Evolutionary conservation across 495 filamentous ascomycete genomes (phyloP), one percentile per base, ranked within the genome.

Genomic region (Penicillium longicatenatum): DNA sequence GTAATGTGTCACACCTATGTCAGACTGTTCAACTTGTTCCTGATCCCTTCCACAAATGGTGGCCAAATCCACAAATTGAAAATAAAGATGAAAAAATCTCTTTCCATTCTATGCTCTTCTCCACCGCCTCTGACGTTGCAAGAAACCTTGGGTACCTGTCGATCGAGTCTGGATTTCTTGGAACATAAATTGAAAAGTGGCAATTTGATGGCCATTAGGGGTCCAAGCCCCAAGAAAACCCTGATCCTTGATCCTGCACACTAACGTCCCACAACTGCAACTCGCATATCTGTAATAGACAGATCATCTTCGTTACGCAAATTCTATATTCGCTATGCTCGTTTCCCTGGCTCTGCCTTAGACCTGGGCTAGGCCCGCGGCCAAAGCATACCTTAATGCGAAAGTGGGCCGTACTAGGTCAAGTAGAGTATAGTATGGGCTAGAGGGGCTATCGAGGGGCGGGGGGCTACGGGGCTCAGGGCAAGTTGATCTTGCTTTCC

Each of bases 81-180:
- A n/a, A 39, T 4, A 39, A 39, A 39, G 6, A 20, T n/a, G 7
- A 21, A 45, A 45, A 45, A 45, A 45, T 45, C 42, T 20, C 21
- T 24, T 45, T 17, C 12, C 2, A 45, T 50, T n/a, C 35, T 44
- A 43, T 17, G 19, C n/a, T 48, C 43, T 35, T 8, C 50, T 43
- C 11, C 44, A 2, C 33, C 48, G 61, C 64, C 64, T 65, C 61
- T 71, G 64, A 68, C 65, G 65, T 68, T 29, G 58, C 56, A 16
- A n/a, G 44, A 45, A 14, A 24, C 43, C 44, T 64, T 50, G 52
- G 57, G 54, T 57, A 63, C 61, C 61, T 67, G 64, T 56, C 58
- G 61, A 64, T 60, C 64, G 22, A 64, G 58, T 60, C 65, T 64
- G 57, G 64, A 64, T 33, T 60, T 30, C 16, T 41, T 45, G 10